phyloP scores from a whole-genome alignment of 2,329 filamentous ascomycete genomes.

The Sarocladium brachiariae region DNA sequence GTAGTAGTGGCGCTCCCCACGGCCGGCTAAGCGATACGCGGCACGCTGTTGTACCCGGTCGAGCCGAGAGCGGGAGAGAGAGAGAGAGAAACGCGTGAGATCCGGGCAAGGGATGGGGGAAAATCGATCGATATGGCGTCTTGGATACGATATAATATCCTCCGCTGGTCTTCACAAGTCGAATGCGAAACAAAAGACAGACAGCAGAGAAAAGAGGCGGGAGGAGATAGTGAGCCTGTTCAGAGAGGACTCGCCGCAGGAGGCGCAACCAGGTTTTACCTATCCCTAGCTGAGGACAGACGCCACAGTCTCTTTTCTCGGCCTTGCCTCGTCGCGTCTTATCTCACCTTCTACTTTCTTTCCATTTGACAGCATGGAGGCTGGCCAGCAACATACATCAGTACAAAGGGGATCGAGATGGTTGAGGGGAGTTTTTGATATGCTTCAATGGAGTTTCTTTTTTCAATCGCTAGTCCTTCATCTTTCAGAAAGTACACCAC shows the following conservation, averaged over 20 bases:
- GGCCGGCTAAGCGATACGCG: background rate
- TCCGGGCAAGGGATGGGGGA: background rate
- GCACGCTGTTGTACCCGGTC: background rate
- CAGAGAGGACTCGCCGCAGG: background rate
- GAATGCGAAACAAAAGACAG: background rate
- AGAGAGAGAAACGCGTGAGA: background rate
- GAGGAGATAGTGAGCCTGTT: background rate
- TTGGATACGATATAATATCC: background rate
- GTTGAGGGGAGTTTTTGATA: background rate
- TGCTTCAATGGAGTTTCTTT: constrained; percentile 3
- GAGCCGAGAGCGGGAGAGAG: background rate
- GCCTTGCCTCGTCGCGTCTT: constrained; percentile 5
- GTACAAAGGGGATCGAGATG: background rate
- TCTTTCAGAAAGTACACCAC: background rate
- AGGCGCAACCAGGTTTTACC: background rate
- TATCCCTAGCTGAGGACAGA: background rate
- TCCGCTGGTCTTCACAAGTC: background rate
- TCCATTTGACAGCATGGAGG: background rate
- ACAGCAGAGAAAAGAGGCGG: background rate
- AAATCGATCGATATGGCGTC: background rate
- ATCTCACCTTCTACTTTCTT: constrained; percentile 6
- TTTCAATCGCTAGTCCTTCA: background rate
- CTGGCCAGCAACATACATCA: background rate
- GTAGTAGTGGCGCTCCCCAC: constrained; percentile 16
- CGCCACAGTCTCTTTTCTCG: background rate